Conservation (phyloP, 2,329 filamentous ascomycete genomes). For the Colletotrichum lentis region DNA sequence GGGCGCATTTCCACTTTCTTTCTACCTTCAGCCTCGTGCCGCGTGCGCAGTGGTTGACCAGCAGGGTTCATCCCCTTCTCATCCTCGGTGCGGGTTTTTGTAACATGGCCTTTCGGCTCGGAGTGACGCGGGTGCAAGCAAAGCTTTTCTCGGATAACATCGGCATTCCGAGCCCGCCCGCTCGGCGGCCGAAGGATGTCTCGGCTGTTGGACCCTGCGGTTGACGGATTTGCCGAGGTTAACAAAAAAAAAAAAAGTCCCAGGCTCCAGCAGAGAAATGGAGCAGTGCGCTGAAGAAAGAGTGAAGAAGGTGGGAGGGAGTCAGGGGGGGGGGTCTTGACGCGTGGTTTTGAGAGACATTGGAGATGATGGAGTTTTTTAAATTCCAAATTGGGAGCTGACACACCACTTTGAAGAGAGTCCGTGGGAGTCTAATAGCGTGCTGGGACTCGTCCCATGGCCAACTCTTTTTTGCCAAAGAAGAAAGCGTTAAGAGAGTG, state of each 20-base stretch:
- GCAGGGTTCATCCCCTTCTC: background rate
- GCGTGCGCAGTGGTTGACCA: background rate
- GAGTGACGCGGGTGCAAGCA: background rate
- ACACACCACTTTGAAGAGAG: too few species aligned
- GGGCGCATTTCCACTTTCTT: background rate
- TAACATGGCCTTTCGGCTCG: slow-evolving; percentile 33
- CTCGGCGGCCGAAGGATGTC: slow-evolving; percentile 30
- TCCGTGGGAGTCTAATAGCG: too few species aligned
- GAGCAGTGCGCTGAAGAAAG: slow-evolving; percentile 2
- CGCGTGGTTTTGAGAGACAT: background rate
- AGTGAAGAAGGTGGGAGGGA: slow-evolving; percentile 12
- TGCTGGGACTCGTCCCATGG: too few species aligned
- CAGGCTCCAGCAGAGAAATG: too few species aligned
- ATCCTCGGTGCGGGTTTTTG: background rate
- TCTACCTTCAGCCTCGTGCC: background rate
- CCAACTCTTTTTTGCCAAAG: too few species aligned
- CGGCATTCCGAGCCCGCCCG: slow-evolving; percentile 27
- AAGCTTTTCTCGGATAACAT: slow-evolving; percentile 31
- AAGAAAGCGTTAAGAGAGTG: too few species aligned
- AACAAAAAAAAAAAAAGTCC: background rate
- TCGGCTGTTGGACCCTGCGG: slow-evolving; percentile 12
- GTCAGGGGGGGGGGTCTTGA: background rate
- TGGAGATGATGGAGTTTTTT: background rate
- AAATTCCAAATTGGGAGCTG: too few species aligned
- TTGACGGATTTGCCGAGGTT: slow-evolving; percentile 15